Evolutionary conservation across 768 basidiomycete genomes (phyloP), one percentile per base, ranked within the genome.

Genomic region (Pleurotus tuoliensis): DNA sequence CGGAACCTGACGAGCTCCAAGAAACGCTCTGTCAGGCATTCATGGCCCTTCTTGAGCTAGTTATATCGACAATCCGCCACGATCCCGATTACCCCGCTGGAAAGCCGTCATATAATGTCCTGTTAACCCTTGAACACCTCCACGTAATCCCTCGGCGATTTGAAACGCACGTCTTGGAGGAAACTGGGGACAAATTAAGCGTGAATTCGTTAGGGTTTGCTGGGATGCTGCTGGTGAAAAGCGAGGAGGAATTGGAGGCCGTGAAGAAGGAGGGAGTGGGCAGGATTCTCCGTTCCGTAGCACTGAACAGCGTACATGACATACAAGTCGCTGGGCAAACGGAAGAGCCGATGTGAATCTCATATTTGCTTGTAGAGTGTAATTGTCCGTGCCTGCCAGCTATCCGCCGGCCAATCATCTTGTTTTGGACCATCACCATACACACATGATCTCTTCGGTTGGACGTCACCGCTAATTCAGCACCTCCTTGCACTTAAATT

Each of bases 131-230:
- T 58, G 84, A 90, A 57, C 94, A 98, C 72, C 74, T 98, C 57
- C 86, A 96, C 69, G 56, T 97, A 56, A 83, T 98, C 64, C 95
- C 95, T 27, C 84, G 95, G 39, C 76, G 76, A 48, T 70, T 71
- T 30, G 92, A 93, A 66, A 70, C 68, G n/a, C 79, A 87, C 68
- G 68, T 64, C 9, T 69, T 89, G 4, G 59, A 70, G 53, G 76
- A 74, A 49, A 81, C 81, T 2, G 82, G 82, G n/a, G 80, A 83
- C 34, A 58, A 69, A 54, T 64, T 98, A 24, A 82, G 83, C 63
- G 77, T 98, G 43, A 97, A 98, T 69, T 81, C 95, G 45, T 78
- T 97, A 47, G 95, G 92, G 12, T 97, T 88, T 67, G 90, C 92
- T 5, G 95, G 95, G 1, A 84, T 92, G 86, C 63, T 97, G 59